phyloP scores from a whole-genome alignment of 805 yeast genomes.

The Pichia rugopelliculosa region DNA sequence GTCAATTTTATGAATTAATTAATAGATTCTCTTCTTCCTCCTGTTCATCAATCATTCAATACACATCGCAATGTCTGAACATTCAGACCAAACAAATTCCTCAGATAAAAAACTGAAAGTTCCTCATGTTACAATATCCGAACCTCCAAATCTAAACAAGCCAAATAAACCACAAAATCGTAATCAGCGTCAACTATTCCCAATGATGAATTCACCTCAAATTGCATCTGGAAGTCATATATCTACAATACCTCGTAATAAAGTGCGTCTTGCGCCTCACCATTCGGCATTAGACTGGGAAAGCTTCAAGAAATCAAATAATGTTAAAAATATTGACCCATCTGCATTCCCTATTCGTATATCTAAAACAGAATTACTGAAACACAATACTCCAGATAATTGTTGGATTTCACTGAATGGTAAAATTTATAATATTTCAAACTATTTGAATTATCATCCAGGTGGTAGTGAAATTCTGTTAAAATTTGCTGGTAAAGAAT shows the following conservation, averaged over 20 bases:
- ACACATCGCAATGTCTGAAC: neutral
- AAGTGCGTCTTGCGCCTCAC: constrained; percentile 67
- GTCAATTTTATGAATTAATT: too few relatives aligned
- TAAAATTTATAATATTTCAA: constrained; percentile 79
- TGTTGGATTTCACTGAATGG: constrained; percentile 82
- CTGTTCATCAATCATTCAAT: too few relatives aligned
- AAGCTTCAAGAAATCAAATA: constrained; percentile 38
- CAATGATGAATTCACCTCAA: constrained; percentile 17
- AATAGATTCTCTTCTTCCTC: too few relatives aligned
- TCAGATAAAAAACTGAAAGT: neutral
- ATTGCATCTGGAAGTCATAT: constrained; percentile 4
- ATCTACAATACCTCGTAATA: constrained; percentile 6
- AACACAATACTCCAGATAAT: constrained; percentile 55
- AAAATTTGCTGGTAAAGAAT: constrained; percentile 79
- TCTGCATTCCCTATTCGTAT: constrained; percentile 46
- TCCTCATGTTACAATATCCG: neutral
- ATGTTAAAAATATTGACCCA: constrained; percentile 47
- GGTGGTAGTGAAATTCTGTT: constrained; percentile 80
- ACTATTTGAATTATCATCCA: constrained; percentile 81
- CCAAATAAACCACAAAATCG: neutral
- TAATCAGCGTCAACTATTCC: constrained; percentile 8
- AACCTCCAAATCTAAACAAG: neutral
- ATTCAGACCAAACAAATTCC: neutral
- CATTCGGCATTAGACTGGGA: constrained; percentile 91
- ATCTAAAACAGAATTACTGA: constrained; percentile 40